Percentiles rank a stretch among this genome's conserved stretches.
These are phyloP conservation scores for Suillus variegatus DNA, from an alignment of 768 basidiomycete species.

Conservation along the genomic window DNA sequence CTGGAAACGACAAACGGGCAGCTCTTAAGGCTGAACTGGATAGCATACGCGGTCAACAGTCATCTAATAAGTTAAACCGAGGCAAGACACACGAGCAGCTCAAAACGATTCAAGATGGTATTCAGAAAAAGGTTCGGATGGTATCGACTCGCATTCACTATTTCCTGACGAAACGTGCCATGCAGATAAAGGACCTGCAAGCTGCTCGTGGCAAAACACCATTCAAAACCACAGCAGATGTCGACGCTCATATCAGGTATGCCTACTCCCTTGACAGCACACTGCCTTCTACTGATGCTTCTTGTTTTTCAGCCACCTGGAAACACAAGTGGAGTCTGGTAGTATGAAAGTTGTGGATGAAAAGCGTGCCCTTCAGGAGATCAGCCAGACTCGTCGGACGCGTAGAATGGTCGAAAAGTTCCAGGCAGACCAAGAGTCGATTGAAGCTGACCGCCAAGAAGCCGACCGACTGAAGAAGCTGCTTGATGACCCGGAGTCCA, in stretches of 20 bases:
- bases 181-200: conserved; percentile 84
- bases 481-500: conserved; percentile 88
- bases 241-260: conserved; percentile 86
- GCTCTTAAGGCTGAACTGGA: conserved; percentile 83
- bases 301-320: conserved; percentile 59
- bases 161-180: conserved; percentile 9
- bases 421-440: conserved; percentile 74
- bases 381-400: conserved; percentile 67
- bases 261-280: conserved; percentile 25
- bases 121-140: conserved; percentile 74
- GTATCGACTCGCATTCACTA: background rate
- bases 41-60: conserved; percentile 74
- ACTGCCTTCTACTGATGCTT: conserved; percentile 8
- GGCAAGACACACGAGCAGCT: conserved; percentile 77
- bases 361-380: conserved; percentile 92
- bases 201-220: conserved; percentile 73
- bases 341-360: conserved; percentile 91
- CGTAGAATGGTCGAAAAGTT: conserved; percentile 81
- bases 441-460: conserved; percentile 73
- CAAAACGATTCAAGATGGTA: conserved; percentile 71
- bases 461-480: conserved; percentile 82
- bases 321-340: conserved; percentile 92
- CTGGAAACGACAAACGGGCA: conserved; percentile 70
- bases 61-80: conserved; percentile 68
- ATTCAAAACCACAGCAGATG: conserved; percentile 82